These are phyloP conservation scores for Corrigiola litoralis DNA, from an alignment of 179 eudicot genomes.

Conservation along the genomic window DNA sequence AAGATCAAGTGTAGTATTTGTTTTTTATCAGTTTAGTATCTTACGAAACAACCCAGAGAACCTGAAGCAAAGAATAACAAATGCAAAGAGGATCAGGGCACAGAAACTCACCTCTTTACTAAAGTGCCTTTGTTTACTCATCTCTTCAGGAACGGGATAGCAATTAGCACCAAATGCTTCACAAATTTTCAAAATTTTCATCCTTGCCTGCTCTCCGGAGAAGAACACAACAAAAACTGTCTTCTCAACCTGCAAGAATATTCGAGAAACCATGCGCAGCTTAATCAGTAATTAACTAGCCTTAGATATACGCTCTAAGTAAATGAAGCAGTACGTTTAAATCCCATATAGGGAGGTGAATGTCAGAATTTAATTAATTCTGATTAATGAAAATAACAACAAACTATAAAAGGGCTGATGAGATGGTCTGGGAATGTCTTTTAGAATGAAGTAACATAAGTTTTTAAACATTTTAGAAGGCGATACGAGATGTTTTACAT, in stretches of 20 bases:
- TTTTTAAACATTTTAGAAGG: too few relatives aligned
- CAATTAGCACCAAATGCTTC: conserved; percentile 97
- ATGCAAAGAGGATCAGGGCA: conserved; percentile 5
- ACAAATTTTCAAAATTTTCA: conserved; percentile 90
- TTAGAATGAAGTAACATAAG: too few relatives aligned
- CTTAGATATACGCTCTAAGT: not conserved
- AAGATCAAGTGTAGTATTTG: too few relatives aligned
- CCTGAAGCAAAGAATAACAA: not conserved
- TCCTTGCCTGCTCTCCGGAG: conserved; percentile 95
- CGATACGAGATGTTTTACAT: too few relatives aligned
- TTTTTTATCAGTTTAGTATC: too few relatives aligned
- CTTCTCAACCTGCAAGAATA: conserved; percentile 86
- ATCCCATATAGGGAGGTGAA: not conserved
- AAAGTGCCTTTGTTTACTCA: conserved; percentile 72
- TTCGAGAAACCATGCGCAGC: not conserved
- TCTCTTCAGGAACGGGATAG: conserved; percentile 89
- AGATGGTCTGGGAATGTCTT: too few relatives aligned
- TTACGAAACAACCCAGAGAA: not conserved
- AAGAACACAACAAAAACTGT: conserved; percentile 89
- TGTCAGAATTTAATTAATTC: not conserved
- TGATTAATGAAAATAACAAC: not conserved
- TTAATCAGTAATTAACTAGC: conserved; percentile 1
- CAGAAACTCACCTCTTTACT: conserved; percentile 66
- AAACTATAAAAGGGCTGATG: too few relatives aligned
- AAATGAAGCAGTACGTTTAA: not conserved